Percentiles rank a stretch among this genome's conserved stretches.
These are phyloP conservation scores for Haplographium delicatum DNA, from an alignment of 495 filamentous ascomycete species.

Conservation along the genomic window DNA sequence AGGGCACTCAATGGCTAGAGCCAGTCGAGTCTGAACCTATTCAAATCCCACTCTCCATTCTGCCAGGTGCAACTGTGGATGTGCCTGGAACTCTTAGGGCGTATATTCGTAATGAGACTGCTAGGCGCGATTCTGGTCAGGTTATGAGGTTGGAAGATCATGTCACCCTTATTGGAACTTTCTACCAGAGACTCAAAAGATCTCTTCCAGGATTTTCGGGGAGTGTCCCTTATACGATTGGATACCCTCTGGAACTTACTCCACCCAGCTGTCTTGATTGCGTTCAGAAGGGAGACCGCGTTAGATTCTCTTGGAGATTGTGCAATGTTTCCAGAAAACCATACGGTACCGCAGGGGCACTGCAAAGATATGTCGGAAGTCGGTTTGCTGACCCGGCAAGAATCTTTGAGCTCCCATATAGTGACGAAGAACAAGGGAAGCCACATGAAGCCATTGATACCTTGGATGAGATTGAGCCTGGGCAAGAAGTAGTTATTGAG, in stretches of 20 bases:
- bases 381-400: constrained; percentile 17
- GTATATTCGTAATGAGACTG: constrained; percentile 23
- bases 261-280: constrained; percentile 26
- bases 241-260: constrained; percentile 21
- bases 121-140: constrained; percentile 7
- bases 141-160: constrained; percentile 18
- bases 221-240: constrained; percentile 8
- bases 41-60: constrained; percentile 20
- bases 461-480: constrained; percentile 21
- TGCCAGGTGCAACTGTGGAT: constrained; percentile 17
- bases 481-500: constrained; percentile 12
- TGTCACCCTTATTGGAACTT: constrained; percentile 19
- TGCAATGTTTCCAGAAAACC: constrained; percentile 25
- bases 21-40: constrained; percentile 17
- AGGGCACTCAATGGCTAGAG: constrained; percentile 23
- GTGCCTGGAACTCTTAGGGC: constrained; percentile 22
- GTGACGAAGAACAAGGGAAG: constrained; percentile 8
- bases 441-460: constrained; percentile 22
- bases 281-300: constrained; percentile 22
- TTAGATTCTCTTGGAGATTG: constrained; percentile 24
- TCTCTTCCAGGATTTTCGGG: constrained; percentile 24
- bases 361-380: constrained; percentile 12
- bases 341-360: constrained; percentile 12
- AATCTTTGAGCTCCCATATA: constrained; percentile 19
- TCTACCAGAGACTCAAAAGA: constrained; percentile 19